Conservation (phyloP, 2,329 filamentous ascomycete genomes). For the Paecilomyces niveus region DNA sequence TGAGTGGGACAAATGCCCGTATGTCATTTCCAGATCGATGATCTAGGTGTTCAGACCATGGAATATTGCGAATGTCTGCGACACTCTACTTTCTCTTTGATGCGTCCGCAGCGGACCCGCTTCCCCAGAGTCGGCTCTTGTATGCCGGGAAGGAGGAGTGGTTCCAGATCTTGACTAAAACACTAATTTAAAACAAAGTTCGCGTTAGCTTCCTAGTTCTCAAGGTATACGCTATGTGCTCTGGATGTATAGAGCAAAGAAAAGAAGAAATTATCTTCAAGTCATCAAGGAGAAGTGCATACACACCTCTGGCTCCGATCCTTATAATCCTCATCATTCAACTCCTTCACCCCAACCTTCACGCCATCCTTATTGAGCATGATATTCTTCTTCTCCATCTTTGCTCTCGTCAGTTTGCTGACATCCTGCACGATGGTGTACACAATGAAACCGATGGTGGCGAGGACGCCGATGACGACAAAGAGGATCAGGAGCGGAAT, state of each 20-base stretch:
- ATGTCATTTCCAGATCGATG: not conserved
- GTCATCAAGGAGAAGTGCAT: not conserved
- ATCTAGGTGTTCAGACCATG: not conserved
- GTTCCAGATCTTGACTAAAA: slow-evolving; percentile 46
- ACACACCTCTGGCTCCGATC: slow-evolving; percentile 52
- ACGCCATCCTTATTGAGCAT: slow-evolving; percentile 54
- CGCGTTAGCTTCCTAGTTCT: not conserved
- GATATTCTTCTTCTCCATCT: slow-evolving; percentile 60
- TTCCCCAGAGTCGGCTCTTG: slow-evolving; percentile 36
- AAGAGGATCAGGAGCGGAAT: slow-evolving; percentile 53
- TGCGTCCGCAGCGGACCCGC: slow-evolving; percentile 2
- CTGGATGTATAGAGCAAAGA: not conserved
- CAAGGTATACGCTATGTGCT: too few species aligned
- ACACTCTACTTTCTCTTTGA: not conserved
- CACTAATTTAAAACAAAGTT: slow-evolving; percentile 17
- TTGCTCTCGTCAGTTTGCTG: slow-evolving; percentile 48
- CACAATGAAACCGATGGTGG: slow-evolving; percentile 49
- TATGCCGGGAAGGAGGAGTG: slow-evolving; percentile 40
- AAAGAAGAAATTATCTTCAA: not conserved
- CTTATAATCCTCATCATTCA: slow-evolving; percentile 51
- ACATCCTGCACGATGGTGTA: slow-evolving; percentile 55
- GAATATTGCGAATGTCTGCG: not conserved
- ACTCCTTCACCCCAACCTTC: slow-evolving; percentile 54
- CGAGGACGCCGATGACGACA: slow-evolving; percentile 43
- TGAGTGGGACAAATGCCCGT: not conserved